A percentile compares a stretch with the other conserved stretches of the same genome.
Conservation (phyloP, 2,329 filamentous ascomycete species). For the Diaporthe helianthi region DNA sequence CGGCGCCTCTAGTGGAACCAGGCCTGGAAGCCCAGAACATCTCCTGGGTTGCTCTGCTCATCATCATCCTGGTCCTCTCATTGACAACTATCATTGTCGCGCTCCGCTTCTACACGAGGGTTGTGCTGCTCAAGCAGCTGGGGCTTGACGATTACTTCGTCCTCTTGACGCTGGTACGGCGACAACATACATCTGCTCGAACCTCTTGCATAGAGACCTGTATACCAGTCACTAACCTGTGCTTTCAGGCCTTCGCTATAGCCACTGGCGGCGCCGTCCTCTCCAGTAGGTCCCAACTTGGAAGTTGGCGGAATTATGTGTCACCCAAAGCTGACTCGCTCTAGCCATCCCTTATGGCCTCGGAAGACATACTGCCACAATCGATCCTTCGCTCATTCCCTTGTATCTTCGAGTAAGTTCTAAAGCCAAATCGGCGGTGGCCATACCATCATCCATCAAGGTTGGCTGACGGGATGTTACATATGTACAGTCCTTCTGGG, state of each 20-base stretch:
- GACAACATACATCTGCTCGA: too few relatives aligned
- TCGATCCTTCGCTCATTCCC: neutral
- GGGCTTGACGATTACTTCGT: constrained; percentile 43
- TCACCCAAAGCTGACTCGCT: constrained; percentile 11
- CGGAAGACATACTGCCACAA: constrained; percentile 26
- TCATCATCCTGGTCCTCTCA: constrained; percentile 24
- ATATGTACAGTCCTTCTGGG: constrained; percentile 48
- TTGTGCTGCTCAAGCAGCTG: constrained; percentile 40
- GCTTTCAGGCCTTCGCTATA: constrained; percentile 12
- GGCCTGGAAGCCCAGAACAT: constrained; percentile 17
- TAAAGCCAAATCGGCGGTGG: neutral
- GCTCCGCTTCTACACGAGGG: constrained; percentile 44
- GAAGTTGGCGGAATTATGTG: constrained; percentile 19
- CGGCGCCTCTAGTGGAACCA: neutral
- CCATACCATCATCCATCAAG: neutral
- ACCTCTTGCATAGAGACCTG: neutral
- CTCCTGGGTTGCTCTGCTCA: constrained; percentile 20
- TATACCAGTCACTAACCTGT: neutral
- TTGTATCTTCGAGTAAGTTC: constrained; percentile 23
- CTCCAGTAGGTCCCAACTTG: constrained; percentile 30
- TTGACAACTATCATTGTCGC: constrained; percentile 37
- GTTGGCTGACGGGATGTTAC: neutral
- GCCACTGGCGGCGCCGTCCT: constrained; percentile 30
- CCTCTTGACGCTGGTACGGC: constrained; percentile 50
- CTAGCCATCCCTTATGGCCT: constrained; percentile 30